Conservation (phyloP, 2,329 filamentous ascomycete species). For the Aspergillus sp. region DNA sequence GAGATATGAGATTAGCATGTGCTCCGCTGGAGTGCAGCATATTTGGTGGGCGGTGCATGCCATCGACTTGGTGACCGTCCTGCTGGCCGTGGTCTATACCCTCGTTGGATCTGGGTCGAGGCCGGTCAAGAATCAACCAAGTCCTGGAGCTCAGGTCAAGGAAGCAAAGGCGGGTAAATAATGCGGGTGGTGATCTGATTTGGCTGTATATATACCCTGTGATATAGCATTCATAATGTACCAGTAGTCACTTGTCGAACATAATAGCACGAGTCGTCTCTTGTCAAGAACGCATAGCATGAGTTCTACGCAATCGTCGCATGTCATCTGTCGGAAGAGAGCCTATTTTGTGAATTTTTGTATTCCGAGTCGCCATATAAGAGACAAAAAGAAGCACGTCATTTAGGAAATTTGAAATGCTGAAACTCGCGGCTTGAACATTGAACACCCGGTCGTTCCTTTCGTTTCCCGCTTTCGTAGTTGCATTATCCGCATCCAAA, state of each 20-base stretch:
- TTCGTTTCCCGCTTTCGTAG: constrained; percentile 9
- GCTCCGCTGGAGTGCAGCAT: constrained; percentile 80
- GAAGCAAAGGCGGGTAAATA: background rate
- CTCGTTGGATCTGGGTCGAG: constrained; percentile 4
- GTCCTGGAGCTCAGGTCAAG: background rate
- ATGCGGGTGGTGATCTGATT: background rate
- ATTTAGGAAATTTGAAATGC: constrained; percentile 8
- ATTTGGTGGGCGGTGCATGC: constrained; percentile 92
- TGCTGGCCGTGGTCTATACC: constrained; percentile 28
- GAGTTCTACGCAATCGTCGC: too few relatives aligned
- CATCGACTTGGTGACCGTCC: constrained; percentile 56
- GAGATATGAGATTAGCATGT: constrained; percentile 77
- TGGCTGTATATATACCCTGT: too few relatives aligned
- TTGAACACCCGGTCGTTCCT: constrained; percentile 7
- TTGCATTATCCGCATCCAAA: constrained; percentile 7
- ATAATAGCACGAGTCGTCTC: too few relatives aligned
- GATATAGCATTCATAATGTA: too few relatives aligned
- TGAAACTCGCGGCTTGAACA: constrained; percentile 5
- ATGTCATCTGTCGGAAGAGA: background rate
- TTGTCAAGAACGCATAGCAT: too few relatives aligned
- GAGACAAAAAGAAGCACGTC: constrained; percentile 11
- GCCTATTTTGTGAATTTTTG: constrained; percentile 8
- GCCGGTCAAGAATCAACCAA: background rate
- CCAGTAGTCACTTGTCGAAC: background rate
- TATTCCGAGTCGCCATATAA: constrained; percentile 14